phyloP scores from a whole-genome alignment of 2,329 filamentous ascomycete genomes.

The Penicillium glabrum region DNA sequence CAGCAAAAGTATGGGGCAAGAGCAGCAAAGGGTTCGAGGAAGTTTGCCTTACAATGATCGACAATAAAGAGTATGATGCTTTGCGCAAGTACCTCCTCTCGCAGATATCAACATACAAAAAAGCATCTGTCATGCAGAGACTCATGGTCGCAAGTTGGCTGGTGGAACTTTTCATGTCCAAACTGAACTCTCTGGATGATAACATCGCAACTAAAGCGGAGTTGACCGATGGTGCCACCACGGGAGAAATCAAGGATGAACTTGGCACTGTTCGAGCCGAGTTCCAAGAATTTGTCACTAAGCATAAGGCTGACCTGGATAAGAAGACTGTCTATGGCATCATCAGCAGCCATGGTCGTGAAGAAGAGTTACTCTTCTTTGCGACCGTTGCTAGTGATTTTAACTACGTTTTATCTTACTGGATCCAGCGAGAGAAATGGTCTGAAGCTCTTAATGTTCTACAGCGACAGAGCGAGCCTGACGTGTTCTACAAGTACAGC shows the following conservation, averaged over 20 bases:
- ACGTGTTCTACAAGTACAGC: constrained; percentile 95
- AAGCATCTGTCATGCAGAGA: constrained; percentile 83
- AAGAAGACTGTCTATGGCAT: constrained; percentile 92
- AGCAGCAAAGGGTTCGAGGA: constrained; percentile 98
- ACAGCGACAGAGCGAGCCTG: constrained; percentile 87
- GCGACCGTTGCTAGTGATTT: constrained; percentile 87
- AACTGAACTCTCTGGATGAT: constrained; percentile 91
- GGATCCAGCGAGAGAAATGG: constrained; percentile 96
- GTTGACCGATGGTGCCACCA: constrained; percentile 68
- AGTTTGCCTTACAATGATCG: constrained; percentile 86
- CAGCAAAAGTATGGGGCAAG: constrained; percentile 85
- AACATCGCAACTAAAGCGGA: constrained; percentile 88
- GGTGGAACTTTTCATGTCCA: constrained; percentile 94
- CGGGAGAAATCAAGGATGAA: constrained; percentile 66
- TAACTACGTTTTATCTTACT: constrained; percentile 93
- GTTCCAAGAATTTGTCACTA: constrained; percentile 83
- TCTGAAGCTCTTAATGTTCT: constrained; percentile 79
- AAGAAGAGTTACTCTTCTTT: constrained; percentile 89
- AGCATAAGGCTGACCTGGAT: constrained; percentile 84
- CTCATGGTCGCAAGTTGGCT: constrained; percentile 96
- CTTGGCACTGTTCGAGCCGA: constrained; percentile 71
- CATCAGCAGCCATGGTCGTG: constrained; percentile 90
- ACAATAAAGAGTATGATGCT: constrained; percentile 86
- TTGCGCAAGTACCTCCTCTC: constrained; percentile 84
- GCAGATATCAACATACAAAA: constrained; percentile 79